Conservation (phyloP, 1,284 basidiomycete genomes). For the Puccinia coronata region DNA sequence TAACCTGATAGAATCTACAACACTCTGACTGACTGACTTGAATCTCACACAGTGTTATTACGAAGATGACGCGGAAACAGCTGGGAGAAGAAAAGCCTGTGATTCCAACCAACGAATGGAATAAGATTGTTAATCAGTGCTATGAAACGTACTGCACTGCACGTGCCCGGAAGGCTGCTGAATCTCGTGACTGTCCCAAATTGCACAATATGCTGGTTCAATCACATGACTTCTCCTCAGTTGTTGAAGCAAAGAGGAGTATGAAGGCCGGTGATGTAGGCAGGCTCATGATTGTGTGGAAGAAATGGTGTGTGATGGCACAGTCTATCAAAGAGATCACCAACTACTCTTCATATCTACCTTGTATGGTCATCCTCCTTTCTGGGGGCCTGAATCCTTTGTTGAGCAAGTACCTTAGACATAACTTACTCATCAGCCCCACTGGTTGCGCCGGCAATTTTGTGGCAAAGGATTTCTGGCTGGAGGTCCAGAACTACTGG, state of each 20-base stretch:
- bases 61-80: background rate
- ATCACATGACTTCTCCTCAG: slow-evolving; percentile 12
- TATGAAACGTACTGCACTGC: background rate
- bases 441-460: no score
- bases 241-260: slow-evolving; percentile 25
- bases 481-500: slow-evolving; percentile 39
- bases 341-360: slow-evolving; percentile 24
- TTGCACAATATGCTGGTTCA: slow-evolving; percentile 1
- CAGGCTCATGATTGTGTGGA: slow-evolving; percentile 27
- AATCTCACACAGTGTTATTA: background rate
- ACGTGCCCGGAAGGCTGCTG: background rate
- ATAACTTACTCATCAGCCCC: no score
- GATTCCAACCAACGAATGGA: background rate
- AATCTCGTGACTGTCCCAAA: background rate
- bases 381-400: no score
- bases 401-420: background rate
- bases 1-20: background rate
- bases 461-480: slow-evolving; percentile 32
- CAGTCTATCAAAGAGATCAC: background rate
- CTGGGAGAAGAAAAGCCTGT: background rate
- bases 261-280: slow-evolving; percentile 34
- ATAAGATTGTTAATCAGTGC: background rate
- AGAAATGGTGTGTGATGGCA: slow-evolving; percentile 22
- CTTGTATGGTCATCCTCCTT: background rate
- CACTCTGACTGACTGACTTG: background rate